These are phyloP conservation scores for Sherardia arvensis DNA, from an alignment of 257 asterid genomes.

Conservation along the genomic window DNA sequence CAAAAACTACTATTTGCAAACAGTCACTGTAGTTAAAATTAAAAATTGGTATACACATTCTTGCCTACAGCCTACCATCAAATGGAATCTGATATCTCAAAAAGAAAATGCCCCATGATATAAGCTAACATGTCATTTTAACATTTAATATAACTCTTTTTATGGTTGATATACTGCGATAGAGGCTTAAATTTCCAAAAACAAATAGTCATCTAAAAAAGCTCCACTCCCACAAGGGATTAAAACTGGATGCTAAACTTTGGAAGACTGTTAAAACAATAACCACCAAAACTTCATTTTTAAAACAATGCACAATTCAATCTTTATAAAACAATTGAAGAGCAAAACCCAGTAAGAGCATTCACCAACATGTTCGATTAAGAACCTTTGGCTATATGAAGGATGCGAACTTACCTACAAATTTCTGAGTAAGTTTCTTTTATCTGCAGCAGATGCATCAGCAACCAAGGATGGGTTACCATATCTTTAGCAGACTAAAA, in stretches of 20 bases:
- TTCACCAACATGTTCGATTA: neutral
- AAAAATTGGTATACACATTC: too few relatives aligned
- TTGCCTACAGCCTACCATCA: neutral
- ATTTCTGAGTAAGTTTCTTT: constrained; percentile 22
- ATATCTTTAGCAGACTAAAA: constrained; percentile 32
- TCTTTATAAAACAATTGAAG: neutral
- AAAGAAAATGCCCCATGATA: neutral
- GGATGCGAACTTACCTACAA: too few relatives aligned
- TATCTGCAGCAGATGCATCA: constrained; percentile 19
- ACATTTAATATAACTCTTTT: neutral
- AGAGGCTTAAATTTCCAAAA: neutral
- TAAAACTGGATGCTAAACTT: neutral
- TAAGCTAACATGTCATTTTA: too few relatives aligned
- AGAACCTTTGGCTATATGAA: neutral
- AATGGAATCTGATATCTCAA: neutral
- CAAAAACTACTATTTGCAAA: neutral
- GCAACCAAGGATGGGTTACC: constrained; percentile 18
- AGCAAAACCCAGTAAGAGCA: neutral
- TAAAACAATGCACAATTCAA: neutral
- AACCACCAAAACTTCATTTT: neutral
- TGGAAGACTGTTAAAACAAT: neutral
- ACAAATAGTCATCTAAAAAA: too few relatives aligned
- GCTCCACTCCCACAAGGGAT: neutral
- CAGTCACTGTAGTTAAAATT: neutral
- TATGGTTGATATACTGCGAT: neutral